Conservation (phyloP, 371 early-diverging fungal genomes). For the Mortierella sp. region DNA sequence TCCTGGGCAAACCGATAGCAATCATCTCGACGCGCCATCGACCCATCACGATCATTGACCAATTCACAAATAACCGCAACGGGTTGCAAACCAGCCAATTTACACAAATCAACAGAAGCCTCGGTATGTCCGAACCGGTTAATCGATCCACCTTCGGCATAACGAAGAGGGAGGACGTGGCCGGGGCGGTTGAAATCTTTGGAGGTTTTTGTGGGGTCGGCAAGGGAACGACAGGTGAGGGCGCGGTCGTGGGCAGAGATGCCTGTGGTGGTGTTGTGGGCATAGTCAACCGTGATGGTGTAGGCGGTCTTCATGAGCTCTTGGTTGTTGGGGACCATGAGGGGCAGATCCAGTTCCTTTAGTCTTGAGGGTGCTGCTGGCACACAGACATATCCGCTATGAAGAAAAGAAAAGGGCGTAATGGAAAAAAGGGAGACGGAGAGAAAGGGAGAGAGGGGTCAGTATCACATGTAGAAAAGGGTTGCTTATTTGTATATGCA, state of each 20-base stretch:
- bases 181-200: slow-evolving; percentile 92
- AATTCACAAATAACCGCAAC: slow-evolving; percentile 95
- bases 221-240: slow-evolving; percentile 83
- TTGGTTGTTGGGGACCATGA: slow-evolving; percentile 94
- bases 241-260: slow-evolving; percentile 95
- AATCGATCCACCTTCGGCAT: slow-evolving; percentile 84
- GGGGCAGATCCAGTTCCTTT: slow-evolving; percentile 87
- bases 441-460: not conserved
- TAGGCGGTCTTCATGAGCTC: slow-evolving; percentile 95
- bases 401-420: not conserved
- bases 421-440: too few relatives aligned
- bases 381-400: slow-evolving; percentile 93
- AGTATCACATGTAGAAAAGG: not conserved
- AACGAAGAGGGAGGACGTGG: slow-evolving; percentile 94
- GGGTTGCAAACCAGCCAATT: slow-evolving; percentile 83
- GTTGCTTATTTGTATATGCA: not conserved
- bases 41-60: slow-evolving; percentile 90
- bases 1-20: slow-evolving; percentile 85
- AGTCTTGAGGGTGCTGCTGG: slow-evolving; percentile 83
- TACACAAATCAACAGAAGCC: slow-evolving; percentile 92
- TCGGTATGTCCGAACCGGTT: slow-evolving; percentile 96
- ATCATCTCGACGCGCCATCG: slow-evolving; percentile 96
- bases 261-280: slow-evolving; percentile 91
- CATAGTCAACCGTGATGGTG: slow-evolving; percentile 91
- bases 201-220: slow-evolving; percentile 73